Evolutionary conservation across 164 flowering plant species (phyloP).

Genomic region (Akebia trifoliata): DNA sequence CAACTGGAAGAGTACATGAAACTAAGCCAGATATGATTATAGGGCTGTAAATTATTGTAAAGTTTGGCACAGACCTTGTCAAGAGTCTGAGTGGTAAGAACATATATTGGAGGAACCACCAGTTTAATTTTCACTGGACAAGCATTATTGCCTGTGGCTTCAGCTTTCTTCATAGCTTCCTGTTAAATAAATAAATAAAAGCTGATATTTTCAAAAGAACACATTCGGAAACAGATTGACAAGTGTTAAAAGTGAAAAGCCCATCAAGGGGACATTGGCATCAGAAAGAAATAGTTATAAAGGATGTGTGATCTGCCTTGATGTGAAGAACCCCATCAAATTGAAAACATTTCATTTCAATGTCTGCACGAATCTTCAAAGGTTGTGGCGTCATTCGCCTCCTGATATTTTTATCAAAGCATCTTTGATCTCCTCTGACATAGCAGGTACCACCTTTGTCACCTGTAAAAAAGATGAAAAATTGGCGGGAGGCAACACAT

Average conservation of each 20-base stretch:
- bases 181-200: constrained; percentile 24
- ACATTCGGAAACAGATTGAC: too few relatives aligned
- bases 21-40: background rate
- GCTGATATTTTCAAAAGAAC: too few relatives aligned
- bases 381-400: constrained; percentile 98
- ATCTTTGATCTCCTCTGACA: constrained; percentile 85
- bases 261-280: too few relatives aligned
- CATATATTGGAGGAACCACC: constrained; percentile 93
- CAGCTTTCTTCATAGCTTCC: constrained; percentile 98
- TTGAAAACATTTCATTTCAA: constrained; percentile 94
- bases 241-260: too few relatives aligned
- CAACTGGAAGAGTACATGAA: background rate
- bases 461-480: constrained; percentile 48
- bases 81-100: constrained; percentile 91
- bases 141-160: constrained; percentile 83
- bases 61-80: constrained; percentile 56
- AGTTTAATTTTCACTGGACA: constrained; percentile 95
- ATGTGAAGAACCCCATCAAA: constrained; percentile 99
- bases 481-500: background rate
- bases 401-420: constrained; percentile 75
- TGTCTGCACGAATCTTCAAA: constrained; percentile 85
- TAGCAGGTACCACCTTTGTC: constrained; percentile 75
- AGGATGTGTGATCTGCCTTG: constrained; percentile 53
- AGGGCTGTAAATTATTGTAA: background rate
- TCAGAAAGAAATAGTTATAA: background rate